These are phyloP conservation scores for Fusarium sp. DNA, from an alignment of 2,329 filamentous ascomycete species.

Conservation along the genomic window DNA sequence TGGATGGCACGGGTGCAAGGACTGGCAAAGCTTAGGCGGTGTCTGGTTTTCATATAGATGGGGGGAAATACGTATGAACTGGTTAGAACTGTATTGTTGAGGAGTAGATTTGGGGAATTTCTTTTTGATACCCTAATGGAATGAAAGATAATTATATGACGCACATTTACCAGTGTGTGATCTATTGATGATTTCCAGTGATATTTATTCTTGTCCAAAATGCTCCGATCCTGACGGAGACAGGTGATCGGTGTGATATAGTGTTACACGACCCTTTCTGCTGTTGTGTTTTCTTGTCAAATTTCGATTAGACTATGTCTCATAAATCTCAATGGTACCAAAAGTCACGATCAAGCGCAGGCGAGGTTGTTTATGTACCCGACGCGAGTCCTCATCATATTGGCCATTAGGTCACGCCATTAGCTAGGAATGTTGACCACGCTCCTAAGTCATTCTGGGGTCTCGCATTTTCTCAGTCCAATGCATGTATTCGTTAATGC, in stretches of 20 bases:
- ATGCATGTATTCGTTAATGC: not conserved
- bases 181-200: constrained; percentile 4
- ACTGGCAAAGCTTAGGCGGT: constrained; percentile 32
- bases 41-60: constrained; percentile 42
- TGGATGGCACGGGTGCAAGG: constrained; percentile 23
- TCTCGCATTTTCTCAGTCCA: not conserved
- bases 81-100: constrained; percentile 41
- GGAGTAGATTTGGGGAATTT: constrained; percentile 41
- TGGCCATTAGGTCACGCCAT: not conserved
- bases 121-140: constrained; percentile 48
- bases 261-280: not conserved
- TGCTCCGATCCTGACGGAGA: constrained; percentile 3
- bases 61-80: constrained; percentile 45
- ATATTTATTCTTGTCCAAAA: not conserved
- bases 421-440: not conserved
- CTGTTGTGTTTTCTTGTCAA: too few species aligned
- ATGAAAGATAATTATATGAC: constrained; percentile 38
- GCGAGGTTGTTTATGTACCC: not conserved
- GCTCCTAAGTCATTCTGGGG: not conserved
- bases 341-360: too few species aligned
- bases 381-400: not conserved
- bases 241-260: constrained; percentile 1
- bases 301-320: too few species aligned
- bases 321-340: too few species aligned
- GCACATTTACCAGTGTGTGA: not conserved